Evolutionary conservation across 2,329 filamentous ascomycete species (phyloP), one percentile per base, ranked within the genome.

Genomic region (Clathrospora elynae): DNA sequence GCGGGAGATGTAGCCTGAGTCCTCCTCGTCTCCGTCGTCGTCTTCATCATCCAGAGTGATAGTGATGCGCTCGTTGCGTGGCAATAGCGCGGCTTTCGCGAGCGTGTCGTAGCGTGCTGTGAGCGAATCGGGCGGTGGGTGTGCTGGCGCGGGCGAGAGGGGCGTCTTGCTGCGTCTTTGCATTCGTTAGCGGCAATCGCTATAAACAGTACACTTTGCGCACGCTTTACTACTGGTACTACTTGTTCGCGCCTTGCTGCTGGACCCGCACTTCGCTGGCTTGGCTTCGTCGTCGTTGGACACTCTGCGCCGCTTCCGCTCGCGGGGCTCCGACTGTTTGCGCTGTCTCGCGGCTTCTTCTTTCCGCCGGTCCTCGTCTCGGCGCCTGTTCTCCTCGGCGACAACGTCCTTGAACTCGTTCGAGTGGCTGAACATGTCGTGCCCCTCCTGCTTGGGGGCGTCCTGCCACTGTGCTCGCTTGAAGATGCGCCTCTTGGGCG

Each of bases 401-500:
- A 74, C 61, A 34, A 72, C 64, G 6, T 70, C 63, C 12, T 56
- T 50, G 55, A 70, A 74, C 14, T 67, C 60, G 35, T 61, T 66
- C 2, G 72, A 70, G 40, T 75, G 73, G 37, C 70, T 74, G 53
- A 77, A 77, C 18, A 77, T 66, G 38, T 61, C 54, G 20, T 66
- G 60, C 9, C 51, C 57, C 14, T 66, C 62, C 6, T 68, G 61
- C 46, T 73, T 69, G 19, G 60, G 60, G 16, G 69, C 48, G n/a
- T 62, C 61, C 28, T 76, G 73, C 74, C 76, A 79, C 14, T 72
- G 66, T 32, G 78, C 75, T 51, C 78, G 80, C 35, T 78, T 82
- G 68, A 84, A 84, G 12, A 75, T 75, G 25, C 73, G 72, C 70
- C 74, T 75, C 42, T 67, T 71, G 56, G 51, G 67, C 55, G 52